phyloP scores from a whole-genome alignment of 2,329 filamentous ascomycete species.

The Phyllosticta ampelicida region DNA sequence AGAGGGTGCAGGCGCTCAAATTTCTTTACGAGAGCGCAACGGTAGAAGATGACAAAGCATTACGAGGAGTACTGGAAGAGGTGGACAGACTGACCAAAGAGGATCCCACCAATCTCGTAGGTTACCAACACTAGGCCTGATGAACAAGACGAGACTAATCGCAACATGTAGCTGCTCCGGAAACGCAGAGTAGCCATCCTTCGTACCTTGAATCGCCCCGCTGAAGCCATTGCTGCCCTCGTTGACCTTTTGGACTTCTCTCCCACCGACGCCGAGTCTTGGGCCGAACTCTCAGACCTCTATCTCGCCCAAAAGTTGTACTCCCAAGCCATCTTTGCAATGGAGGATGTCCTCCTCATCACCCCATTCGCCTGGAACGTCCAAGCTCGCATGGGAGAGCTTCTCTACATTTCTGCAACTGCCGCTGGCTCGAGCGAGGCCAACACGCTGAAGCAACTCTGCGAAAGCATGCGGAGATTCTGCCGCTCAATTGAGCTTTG shows the following conservation, averaged over 20 bases:
- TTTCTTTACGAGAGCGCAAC: constrained; percentile 79
- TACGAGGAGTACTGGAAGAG: constrained; percentile 60
- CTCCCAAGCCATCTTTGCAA: constrained; percentile 71
- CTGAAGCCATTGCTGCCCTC: constrained; percentile 66
- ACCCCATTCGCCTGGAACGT: constrained; percentile 95
- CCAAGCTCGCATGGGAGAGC: constrained; percentile 76
- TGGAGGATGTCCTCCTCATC: constrained; percentile 83
- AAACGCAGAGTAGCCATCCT: constrained; percentile 78
- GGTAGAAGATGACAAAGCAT: constrained; percentile 52
- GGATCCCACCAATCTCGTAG: constrained; percentile 69
- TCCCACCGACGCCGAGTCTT: constrained; percentile 85
- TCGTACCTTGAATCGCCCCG: constrained; percentile 55
- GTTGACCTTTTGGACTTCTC: constrained; percentile 68
- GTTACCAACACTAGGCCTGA: constrained; percentile 21
- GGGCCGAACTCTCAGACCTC: constrained; percentile 82
- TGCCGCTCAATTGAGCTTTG: constrained; percentile 88
- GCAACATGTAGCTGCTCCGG: constrained; percentile 53
- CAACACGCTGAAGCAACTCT: constrained; percentile 41
- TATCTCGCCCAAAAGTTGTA: constrained; percentile 73
- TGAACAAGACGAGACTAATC: not conserved
- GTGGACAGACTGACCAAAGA: constrained; percentile 67
- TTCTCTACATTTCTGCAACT: constrained; percentile 58
- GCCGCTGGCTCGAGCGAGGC: constrained; percentile 26
- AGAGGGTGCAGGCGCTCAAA: constrained; percentile 71
- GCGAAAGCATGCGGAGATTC: constrained; percentile 72